A percentile compares a stretch with the other conserved stretches of the same genome.
phyloP scores from a whole-genome alignment of 106 monocot genomes.

The Chionographis japonica region DNA sequence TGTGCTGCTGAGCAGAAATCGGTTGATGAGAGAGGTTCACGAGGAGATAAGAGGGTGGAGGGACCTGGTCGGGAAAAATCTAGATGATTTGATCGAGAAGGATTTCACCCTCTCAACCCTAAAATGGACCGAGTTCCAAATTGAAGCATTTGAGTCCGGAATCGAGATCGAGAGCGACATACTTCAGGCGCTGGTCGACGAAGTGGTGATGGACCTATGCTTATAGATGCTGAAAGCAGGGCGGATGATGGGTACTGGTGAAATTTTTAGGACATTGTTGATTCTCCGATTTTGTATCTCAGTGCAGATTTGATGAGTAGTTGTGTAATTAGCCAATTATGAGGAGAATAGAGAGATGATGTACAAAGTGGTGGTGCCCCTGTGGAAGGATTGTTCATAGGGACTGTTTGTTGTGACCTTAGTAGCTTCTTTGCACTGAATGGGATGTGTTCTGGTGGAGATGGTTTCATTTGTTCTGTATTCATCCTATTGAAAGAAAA shows the following conservation, averaged over 20 bases:
- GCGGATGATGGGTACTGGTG: not conserved
- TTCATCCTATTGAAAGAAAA: too few relatives aligned
- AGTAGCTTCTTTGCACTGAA: too few relatives aligned
- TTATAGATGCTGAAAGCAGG: not conserved
- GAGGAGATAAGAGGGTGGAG: constrained; percentile 39
- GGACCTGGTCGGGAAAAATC: constrained; percentile 32
- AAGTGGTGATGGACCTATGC: constrained; percentile 50
- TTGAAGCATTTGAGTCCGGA: constrained; percentile 48
- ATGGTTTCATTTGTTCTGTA: too few relatives aligned
- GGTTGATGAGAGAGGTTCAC: constrained; percentile 25
- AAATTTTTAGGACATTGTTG: too few relatives aligned
- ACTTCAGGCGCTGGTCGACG: constrained; percentile 52
- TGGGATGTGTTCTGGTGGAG: too few relatives aligned
- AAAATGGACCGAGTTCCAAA: constrained; percentile 41
- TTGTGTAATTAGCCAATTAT: too few relatives aligned
- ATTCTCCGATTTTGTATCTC: too few relatives aligned
- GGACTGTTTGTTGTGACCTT: too few relatives aligned
- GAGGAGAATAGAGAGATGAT: too few relatives aligned
- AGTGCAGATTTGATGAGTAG: too few relatives aligned
- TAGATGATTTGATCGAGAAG: constrained; percentile 47
- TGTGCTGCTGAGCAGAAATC: constrained; percentile 21
- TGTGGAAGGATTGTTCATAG: too few relatives aligned
- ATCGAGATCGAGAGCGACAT: constrained; percentile 48
- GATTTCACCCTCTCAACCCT: constrained; percentile 27
- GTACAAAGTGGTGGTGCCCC: too few relatives aligned